Conservation (phyloP, 345 rosid species). For the Streptanthus diversifolius region DNA sequence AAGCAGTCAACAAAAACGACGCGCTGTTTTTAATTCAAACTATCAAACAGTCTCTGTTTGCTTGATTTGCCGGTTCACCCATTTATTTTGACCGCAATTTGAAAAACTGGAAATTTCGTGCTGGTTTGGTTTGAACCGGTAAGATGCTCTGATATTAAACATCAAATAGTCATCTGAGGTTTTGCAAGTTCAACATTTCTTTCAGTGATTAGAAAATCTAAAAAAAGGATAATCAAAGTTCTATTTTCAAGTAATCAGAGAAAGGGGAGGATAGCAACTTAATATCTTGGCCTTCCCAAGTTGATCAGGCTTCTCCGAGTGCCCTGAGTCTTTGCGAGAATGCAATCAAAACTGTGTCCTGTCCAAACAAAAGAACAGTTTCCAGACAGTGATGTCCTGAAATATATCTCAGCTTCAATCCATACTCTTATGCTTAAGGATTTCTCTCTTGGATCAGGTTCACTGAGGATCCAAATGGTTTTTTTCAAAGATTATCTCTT, state of each 20-base stretch:
- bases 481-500: slow-evolving; percentile 43
- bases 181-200: not conserved
- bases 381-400: not conserved
- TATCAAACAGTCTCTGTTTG: not conserved
- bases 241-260: not conserved
- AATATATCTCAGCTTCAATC: not conserved
- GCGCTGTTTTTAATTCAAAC: not conserved
- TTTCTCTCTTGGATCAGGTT: not conserved
- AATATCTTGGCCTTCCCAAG: not conserved
- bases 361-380: not conserved
- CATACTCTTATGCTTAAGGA: not conserved
- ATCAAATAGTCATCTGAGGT: not conserved
- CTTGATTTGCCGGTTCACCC: not conserved
- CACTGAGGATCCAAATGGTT: not conserved
- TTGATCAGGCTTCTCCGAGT: not conserved
- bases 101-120: not conserved
- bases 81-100: not conserved
- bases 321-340: not conserved
- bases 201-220: not conserved
- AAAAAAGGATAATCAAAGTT: not conserved
- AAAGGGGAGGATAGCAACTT: not conserved
- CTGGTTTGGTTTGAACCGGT: not conserved
- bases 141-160: not conserved
- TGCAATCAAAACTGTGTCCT: not conserved
- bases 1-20: not conserved